Conservation (phyloP, 176 grass and related monocot species). For the Cenchrus americanus region DNA sequence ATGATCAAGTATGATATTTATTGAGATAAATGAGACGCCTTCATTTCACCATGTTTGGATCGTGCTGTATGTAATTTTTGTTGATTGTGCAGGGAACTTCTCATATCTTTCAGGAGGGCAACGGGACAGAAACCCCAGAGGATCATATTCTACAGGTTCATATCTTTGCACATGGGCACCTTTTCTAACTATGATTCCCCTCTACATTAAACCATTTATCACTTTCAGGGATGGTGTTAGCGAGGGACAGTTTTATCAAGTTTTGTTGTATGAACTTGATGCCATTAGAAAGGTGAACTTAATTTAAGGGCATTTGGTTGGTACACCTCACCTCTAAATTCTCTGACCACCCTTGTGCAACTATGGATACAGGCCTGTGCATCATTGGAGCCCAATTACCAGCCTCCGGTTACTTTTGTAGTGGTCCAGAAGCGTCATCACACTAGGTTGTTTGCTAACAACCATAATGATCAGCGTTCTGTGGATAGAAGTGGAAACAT, state of each 20-base stretch:
- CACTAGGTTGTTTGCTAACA: conserved; percentile 90
- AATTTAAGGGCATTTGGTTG: background rate
- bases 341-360: conserved; percentile 7
- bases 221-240: conserved; percentile 87
- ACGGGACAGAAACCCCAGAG: conserved; percentile 90
- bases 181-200: background rate
- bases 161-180: conserved; percentile 29
- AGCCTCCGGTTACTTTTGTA: conserved; percentile 94
- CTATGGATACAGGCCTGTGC: conserved; percentile 69
- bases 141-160: conserved; percentile 95
- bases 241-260: conserved; percentile 95
- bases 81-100: conserved; percentile 73
- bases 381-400: conserved; percentile 90
- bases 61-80: background rate
- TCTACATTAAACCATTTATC: background rate
- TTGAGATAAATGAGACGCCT: conserved; percentile 4
- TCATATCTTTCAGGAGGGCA: conserved; percentile 82
- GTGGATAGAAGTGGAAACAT: conserved; percentile 94
- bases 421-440: conserved; percentile 99
- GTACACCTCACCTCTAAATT: background rate
- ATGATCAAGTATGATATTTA: conserved; percentile 76
- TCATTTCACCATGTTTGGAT: conserved; percentile 8
- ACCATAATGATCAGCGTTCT: conserved; percentile 71
- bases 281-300: conserved; percentile 87
- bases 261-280: conserved; percentile 89